Conservation (phyloP, 192 early-diverging fungal genomes). For the Glomus cerebriforme region DNA sequence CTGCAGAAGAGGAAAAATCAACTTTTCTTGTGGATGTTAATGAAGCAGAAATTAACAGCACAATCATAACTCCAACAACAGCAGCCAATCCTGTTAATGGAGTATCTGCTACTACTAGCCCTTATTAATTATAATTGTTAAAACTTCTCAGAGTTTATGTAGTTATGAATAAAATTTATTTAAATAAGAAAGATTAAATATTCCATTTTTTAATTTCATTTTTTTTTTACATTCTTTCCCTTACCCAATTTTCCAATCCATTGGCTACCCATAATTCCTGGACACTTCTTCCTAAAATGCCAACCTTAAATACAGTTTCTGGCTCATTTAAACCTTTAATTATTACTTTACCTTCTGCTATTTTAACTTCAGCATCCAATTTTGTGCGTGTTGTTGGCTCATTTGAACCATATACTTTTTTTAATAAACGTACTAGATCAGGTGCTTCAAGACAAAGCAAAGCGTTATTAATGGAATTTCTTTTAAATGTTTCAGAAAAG, state of each 20-base stretch:
- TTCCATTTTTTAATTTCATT: not conserved
- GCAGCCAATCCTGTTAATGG: not conserved
- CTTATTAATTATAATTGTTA: not conserved
- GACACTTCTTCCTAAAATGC: constrained; percentile 83
- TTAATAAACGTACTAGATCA: constrained; percentile 75
- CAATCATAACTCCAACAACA: not conserved
- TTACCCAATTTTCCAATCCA: constrained; percentile 96
- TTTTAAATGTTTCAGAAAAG: constrained; percentile 97
- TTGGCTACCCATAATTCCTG: constrained; percentile 95
- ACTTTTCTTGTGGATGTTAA: not conserved
- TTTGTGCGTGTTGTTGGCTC: constrained; percentile 77
- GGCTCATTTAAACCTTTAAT: constrained; percentile 43
- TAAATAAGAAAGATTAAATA: not conserved
- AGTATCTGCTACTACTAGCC: not conserved
- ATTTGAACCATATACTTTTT: constrained; percentile 45
- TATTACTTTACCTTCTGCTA: constrained; percentile 67
- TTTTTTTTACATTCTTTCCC: constrained; percentile 36
- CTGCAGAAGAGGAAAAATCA: not conserved
- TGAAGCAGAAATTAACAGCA: not conserved
- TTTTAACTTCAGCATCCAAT: constrained; percentile 67
- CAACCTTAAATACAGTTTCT: constrained; percentile 52
- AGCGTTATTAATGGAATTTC: constrained; percentile 99
- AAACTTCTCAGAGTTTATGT: no score
- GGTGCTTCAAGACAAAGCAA: constrained; percentile 89
- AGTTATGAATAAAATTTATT: not conserved